A percentile compares a stretch with the other conserved stretches of the same genome.
Conservation (phyloP, 2,329 filamentous ascomycete genomes). For the Penicillium palitans region DNA sequence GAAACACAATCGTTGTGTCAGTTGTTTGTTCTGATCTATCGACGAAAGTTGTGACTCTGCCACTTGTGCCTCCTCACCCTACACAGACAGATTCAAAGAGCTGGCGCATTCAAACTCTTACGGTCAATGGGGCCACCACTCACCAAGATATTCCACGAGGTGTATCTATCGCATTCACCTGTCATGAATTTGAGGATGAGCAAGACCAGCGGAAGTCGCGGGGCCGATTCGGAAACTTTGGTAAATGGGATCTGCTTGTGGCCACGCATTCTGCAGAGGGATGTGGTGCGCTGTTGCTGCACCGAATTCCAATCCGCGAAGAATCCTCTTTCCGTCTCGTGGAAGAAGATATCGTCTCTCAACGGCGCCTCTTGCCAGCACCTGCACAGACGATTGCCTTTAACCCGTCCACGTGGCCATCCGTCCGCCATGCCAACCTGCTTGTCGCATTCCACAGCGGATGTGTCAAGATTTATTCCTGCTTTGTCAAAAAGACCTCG, state of each 20-base stretch:
- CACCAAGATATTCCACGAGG: conserved; percentile 54
- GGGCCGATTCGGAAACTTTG: conserved; percentile 26
- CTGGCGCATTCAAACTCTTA: conserved; percentile 50
- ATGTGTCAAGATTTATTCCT: conserved; percentile 59
- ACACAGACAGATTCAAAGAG: conserved; percentile 36
- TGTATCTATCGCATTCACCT: conserved; percentile 56
- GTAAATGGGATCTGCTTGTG: conserved; percentile 47
- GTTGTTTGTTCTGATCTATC: conserved; percentile 59
- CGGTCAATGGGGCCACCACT: conserved; percentile 48
- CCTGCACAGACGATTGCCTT: conserved; percentile 55
- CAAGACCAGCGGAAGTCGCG: conserved; percentile 34
- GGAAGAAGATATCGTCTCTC: conserved; percentile 44
- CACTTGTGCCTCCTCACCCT: conserved; percentile 54
- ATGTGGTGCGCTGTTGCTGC: conserved; percentile 47
- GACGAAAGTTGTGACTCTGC: conserved; percentile 56
- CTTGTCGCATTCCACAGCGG: conserved; percentile 58
- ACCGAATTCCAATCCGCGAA: conserved; percentile 43
- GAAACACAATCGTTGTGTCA: conserved; percentile 54
- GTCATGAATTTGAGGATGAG: conserved; percentile 37
- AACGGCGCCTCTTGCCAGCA: conserved; percentile 50
- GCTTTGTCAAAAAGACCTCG: conserved; percentile 39
- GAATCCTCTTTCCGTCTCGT: conserved; percentile 29
- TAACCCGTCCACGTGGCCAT: conserved; percentile 55
- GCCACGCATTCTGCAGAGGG: conserved; percentile 49
- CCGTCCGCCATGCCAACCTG: conserved; percentile 54